Evolutionary conservation across 2,329 filamentous ascomycete genomes (phyloP), one percentile per base, ranked within the genome.

Genomic region (Rugonectria rugulosa): DNA sequence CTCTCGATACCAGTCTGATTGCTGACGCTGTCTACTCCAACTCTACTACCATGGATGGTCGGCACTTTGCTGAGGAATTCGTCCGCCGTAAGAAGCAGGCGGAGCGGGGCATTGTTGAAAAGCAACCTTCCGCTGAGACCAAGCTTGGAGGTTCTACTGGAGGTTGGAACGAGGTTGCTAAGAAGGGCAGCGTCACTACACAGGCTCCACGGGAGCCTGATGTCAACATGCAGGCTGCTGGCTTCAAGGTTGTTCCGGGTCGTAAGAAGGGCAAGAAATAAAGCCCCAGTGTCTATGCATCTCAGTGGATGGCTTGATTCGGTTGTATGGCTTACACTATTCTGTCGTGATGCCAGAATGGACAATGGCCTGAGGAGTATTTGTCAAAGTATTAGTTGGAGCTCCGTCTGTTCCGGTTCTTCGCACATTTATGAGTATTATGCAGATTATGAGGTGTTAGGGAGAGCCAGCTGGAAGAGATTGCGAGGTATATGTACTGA

Each of bases 111-210:
- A 84, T 97, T 34, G 81, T 96, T 15, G 90, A 92, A 72, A 88
- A 91, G 67, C 85, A 90, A 50, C 81, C 64, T 2, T 40, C 86
- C 14, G 80, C 83, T 42, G 82, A 85, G 3, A 81, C 79, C 59
- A 70, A 81, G 69, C 53, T 73, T 66, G 58, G 78, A 73, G 61
- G 75, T 44, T 69, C 76, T 21, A 77, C 81, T 21, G 88, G 90
- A 51, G 94, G 94, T 17, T 99, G 95, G 95, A 97, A 84, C 66
- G 95, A 98, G 77, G 95, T 99, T 47, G 95, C 95, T 2, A 98
- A 98, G 87, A 97, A 97, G 81, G 89, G 90, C 43, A 76, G 78
- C 50, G 77, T 79, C 52, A 71, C 72, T 43, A 61, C 58, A 46
- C 56, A 32, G n/a, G 64, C 66, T 48, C 52, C 59, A 45, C 80